Evolutionary conservation across 768 basidiomycete genomes (phyloP), one percentile per base, ranked within the genome.

Genomic region (Psilocybe cyanescens): DNA sequence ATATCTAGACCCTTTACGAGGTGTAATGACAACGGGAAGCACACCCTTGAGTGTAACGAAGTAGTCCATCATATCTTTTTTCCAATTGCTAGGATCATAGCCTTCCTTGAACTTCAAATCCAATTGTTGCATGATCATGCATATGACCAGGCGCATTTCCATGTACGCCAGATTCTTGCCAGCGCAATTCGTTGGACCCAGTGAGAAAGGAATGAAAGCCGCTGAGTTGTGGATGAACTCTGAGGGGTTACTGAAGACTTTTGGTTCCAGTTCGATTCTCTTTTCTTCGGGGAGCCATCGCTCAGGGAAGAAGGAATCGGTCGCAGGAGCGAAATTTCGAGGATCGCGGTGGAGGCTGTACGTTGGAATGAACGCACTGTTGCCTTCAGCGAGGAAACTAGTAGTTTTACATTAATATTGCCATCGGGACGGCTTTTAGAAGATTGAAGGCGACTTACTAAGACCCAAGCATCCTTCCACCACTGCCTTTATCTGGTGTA

Each of bases 121-220:
- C 59, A 76, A 72, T 33, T 66, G 68, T 45, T 64, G 67, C 50
- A 76, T 55, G 29, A 77, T 64, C 55, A 68, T 50, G 60, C 68
- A 71, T 14, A 72, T 57, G 3, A 72, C 71, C 65, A 70, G 67
- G 39, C 76, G 73, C 74, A 79, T 73, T 55, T 78, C 77, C 65
- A 75, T 62, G 60, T 68, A 75, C 4, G 78, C 78, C 28, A 79
- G 66, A 47, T 71, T 71, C 50, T 70, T 79, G 16, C 84, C 85
- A 12, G 76, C 80, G 66, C 86, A 86, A 63, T 82, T 82, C 5
- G 78, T 76, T 14, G 82, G 83, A 0, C 86, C 84, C 45, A 72
- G 67, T 19, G 77, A 77, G 64, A 78, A 79, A 3, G 77, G 74
- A 29, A 76, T 71, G 63, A 76, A 78, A 8, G 76, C 73, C 37